Percentiles rank a stretch among this genome's conserved stretches.
phyloP scores from a whole-genome alignment of 805 yeast genomes.

The Metschnikowia kunwiensis region DNA sequence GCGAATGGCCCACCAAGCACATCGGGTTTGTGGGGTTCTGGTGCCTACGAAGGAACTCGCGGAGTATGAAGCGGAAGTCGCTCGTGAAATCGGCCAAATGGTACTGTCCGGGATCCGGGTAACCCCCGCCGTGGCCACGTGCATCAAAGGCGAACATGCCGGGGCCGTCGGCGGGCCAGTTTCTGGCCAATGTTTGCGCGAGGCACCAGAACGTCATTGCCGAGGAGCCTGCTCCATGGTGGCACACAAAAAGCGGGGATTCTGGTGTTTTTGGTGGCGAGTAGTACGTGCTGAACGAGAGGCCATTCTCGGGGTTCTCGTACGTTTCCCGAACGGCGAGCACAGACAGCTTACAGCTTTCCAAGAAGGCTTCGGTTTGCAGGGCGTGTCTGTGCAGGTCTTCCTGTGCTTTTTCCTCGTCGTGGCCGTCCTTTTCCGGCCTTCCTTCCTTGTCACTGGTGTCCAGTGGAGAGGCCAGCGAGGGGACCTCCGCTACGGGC shows the following conservation, averaged over 20 bases:
- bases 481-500: conserved; percentile 9
- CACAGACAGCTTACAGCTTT: neutral
- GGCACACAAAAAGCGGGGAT: conserved; percentile 65
- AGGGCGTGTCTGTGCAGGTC: neutral
- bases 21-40: conserved; percentile 27
- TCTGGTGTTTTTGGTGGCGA: conserved; percentile 43
- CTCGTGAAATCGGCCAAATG: conserved; percentile 49
- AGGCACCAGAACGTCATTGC: conserved; percentile 71
- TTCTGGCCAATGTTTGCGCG: conserved; percentile 28
- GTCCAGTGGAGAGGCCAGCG: neutral
- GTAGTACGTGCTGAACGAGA: conserved; percentile 48
- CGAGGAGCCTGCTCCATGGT: conserved; percentile 96
- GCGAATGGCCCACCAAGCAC: conserved; percentile 79
- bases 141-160: conserved; percentile 66
- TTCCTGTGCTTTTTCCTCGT: neutral
- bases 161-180: conserved; percentile 40
- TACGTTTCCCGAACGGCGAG: conserved; percentile 23
- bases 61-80: conserved; percentile 56
- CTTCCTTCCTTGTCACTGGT: neutral
- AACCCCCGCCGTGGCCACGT: conserved; percentile 73
- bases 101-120: conserved; percentile 25
- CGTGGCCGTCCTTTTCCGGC: neutral
- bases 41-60: conserved; percentile 28
- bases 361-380: too few species aligned
- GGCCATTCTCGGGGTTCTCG: conserved; percentile 10